Conservation (phyloP, 1,284 basidiomycete genomes). For the Athelia sp. region DNA sequence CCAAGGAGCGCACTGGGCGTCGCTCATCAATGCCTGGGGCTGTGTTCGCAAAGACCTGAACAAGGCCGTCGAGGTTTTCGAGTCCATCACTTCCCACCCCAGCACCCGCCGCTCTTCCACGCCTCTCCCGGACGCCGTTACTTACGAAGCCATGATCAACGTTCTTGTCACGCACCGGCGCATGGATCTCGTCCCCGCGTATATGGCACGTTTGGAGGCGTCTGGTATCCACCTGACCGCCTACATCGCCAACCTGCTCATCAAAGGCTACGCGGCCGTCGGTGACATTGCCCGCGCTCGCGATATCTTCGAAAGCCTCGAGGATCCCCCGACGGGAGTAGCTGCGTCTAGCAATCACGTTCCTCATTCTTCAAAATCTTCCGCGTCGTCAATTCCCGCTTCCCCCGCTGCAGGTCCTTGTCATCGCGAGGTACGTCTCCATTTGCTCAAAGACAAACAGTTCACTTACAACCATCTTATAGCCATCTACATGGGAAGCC, state of each 20-base stretch:
- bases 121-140: conserved; percentile 73
- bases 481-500: conserved; percentile 88
- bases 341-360: conserved; percentile 89
- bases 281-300: conserved; percentile 72
- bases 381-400: conserved; percentile 8
- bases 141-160: conserved; percentile 90
- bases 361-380: conserved; percentile 43
- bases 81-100: conserved; percentile 61
- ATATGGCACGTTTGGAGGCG: conserved; percentile 59
- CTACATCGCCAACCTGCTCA: conserved; percentile 92
- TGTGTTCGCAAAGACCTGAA: conserved; percentile 76
- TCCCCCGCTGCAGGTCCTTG: conserved; percentile 54
- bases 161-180: conserved; percentile 79
- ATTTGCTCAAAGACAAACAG: too few relatives aligned
- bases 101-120: conserved; percentile 27
- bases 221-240: conserved; percentile 86
- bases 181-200: conserved; percentile 74
- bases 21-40: conserved; percentile 89
- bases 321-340: conserved; percentile 82
- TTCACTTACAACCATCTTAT: conserved; percentile 6
- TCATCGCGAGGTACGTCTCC: conserved; percentile 78
- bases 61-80: conserved; percentile 75
- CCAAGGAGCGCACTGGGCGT: conserved; percentile 87
- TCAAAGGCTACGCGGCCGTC: conserved; percentile 80
- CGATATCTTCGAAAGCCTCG: conserved; percentile 79